These are phyloP conservation scores for Mycosphaerella sp. DNA, from an alignment of 2,329 filamentous ascomycete species.

Conservation along the genomic window DNA sequence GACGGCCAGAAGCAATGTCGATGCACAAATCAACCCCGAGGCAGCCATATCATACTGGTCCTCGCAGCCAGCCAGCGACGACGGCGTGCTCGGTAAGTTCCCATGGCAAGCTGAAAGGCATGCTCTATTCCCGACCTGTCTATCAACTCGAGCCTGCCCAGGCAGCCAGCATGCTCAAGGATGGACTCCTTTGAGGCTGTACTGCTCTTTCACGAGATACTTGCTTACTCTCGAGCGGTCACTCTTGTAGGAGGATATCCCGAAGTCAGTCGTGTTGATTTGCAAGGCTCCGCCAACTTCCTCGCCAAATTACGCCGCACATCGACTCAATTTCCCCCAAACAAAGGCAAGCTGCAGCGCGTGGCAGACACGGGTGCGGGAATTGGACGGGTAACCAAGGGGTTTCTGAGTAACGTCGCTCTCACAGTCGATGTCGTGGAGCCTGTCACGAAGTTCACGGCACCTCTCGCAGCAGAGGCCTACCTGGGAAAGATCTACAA, in stretches of 20 bases:
- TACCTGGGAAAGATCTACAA: slow-evolving; percentile 62
- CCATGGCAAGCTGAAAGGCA: too few relatives aligned
- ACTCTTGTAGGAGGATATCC: slow-evolving; percentile 51
- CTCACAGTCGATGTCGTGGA: slow-evolving; percentile 74
- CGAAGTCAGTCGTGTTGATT: slow-evolving; percentile 62
- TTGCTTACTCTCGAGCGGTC: too few relatives aligned
- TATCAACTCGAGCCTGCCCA: too few relatives aligned
- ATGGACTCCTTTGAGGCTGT: too few relatives aligned
- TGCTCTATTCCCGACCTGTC: too few relatives aligned
- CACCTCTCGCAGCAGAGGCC: slow-evolving; percentile 46
- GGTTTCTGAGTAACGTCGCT: slow-evolving; percentile 66
- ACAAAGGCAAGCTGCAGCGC: slow-evolving; percentile 31
- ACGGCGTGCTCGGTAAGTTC: slow-evolving; percentile 63
- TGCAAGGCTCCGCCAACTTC: slow-evolving; percentile 65
- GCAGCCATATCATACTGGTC: slow-evolving; percentile 49
- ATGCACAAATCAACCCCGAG: slow-evolving; percentile 39
- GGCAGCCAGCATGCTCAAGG: too few relatives aligned
- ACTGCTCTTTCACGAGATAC: too few relatives aligned
- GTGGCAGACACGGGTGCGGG: slow-evolving; percentile 59
- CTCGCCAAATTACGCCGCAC: slow-evolving; percentile 56
- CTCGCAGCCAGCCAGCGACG: slow-evolving; percentile 48
- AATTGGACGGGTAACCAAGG: slow-evolving; percentile 76
- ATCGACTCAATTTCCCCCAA: slow-evolving; percentile 26
- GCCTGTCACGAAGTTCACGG: slow-evolving; percentile 75
- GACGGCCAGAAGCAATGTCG: not conserved